phyloP scores from a whole-genome alignment of 139 green algal genomes.

The Spirogloea muscicola region DNA sequence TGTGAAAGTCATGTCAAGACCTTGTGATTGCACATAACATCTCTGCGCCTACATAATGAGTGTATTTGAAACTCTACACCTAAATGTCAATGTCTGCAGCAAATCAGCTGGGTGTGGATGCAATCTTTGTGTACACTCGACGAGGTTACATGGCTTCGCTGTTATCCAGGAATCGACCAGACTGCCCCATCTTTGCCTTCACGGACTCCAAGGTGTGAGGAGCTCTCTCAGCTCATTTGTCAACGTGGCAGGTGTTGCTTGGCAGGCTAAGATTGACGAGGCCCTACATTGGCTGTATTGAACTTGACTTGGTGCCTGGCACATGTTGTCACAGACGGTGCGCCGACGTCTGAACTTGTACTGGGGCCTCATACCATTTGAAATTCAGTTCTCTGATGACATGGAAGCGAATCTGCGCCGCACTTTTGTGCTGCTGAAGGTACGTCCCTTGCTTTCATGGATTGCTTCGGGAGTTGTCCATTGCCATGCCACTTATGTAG shows the following conservation, averaged over 20 bases:
- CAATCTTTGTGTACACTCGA: conserved; percentile 78
- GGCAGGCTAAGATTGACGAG: no score
- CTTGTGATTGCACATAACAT: no score
- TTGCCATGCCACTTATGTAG: no score
- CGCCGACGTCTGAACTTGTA: conserved; percentile 66
- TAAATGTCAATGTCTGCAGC: conserved; percentile 50
- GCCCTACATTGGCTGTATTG: no score
- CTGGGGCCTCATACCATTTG: conserved; percentile 74
- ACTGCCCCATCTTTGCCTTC: conserved; percentile 83
- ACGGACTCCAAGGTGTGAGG: conserved; percentile 54
- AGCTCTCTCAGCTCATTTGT: no score
- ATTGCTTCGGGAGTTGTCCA: no score
- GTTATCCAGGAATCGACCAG: conserved; percentile 67
- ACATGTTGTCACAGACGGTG: conserved; percentile 58
- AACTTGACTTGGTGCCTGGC: no score
- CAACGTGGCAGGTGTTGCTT: no score
- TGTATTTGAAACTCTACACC: no score
- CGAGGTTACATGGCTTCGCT: conserved; percentile 72
- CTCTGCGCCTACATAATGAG: no score
- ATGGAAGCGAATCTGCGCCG: conserved; percentile 60
- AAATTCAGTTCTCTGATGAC: conserved; percentile 57
- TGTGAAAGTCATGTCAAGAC: no score
- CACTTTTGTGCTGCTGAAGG: conserved; percentile 50
- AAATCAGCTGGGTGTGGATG: conserved; percentile 56
- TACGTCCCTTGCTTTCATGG: no score